Conservation (phyloP, 495 filamentous ascomycete species). For the Choiromyces venosus region DNA sequence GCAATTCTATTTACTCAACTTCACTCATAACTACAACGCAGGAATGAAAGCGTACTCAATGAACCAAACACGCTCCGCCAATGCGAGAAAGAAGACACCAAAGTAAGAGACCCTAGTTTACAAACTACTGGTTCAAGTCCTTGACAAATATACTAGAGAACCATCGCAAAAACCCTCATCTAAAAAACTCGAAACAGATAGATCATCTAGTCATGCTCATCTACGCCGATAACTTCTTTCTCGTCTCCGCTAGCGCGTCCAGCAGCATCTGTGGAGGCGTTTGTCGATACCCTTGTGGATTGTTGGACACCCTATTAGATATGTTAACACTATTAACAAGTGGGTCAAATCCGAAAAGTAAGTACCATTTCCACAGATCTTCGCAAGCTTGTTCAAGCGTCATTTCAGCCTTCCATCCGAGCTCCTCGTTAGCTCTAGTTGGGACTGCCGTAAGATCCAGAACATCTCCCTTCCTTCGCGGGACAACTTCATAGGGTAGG, state of each 20-base stretch:
- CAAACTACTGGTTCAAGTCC: neutral
- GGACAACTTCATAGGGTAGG: slow-evolving; percentile 79
- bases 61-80: neutral
- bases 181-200: neutral
- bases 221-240: neutral
- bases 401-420: slow-evolving; percentile 84
- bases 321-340: neutral
- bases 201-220: neutral
- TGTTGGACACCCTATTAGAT: slow-evolving; percentile 62
- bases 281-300: slow-evolving; percentile 90
- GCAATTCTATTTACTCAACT: slow-evolving; percentile 1
- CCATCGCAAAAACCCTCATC: neutral
- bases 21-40: neutral
- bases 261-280: slow-evolving; percentile 78
- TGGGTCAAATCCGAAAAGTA: slow-evolving; percentile 39
- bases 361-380: slow-evolving; percentile 87
- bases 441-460: slow-evolving; percentile 92
- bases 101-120: slow-evolving; percentile 1
- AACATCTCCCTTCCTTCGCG: slow-evolving; percentile 80
- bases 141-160: neutral
- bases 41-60: neutral
- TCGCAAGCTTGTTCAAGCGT: slow-evolving; percentile 89
- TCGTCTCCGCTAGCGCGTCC: slow-evolving; percentile 60
- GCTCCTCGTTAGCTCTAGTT: slow-evolving; percentile 74
- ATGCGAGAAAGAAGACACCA: neutral